Evolutionary conservation across 2,329 filamentous ascomycete species (phyloP), one percentile per base, ranked within the genome.

Genomic region (Pseudocercospora fuligena): DNA sequence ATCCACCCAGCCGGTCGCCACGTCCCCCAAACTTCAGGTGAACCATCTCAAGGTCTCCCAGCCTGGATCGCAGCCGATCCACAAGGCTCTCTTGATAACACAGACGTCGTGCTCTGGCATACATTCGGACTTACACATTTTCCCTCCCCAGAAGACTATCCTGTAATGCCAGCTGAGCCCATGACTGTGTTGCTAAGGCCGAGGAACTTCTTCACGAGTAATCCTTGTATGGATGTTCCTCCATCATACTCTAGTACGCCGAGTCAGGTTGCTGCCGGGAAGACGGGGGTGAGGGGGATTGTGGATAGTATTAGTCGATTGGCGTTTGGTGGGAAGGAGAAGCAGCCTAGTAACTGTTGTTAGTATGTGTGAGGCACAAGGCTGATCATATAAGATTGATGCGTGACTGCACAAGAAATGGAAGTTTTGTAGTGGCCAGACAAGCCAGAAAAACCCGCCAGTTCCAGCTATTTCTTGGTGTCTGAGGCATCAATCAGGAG

Each of bases 91-190:
- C 89, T 97, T 71, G 91, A 91, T 63, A 91, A 97, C 82, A 92
- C 89, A 0, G 92, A 97, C 77, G 82, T 97, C 31, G 93, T 97
- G 1, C 86, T 97, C 16, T 97, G 93, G 93, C 93, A 97, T 81
- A 97, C 93, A 0, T 97, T 97, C 75, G 94, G 94, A 40, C 84
- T 97, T 40, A 94, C 91, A 0, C 94, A 97, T 78, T 94, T 97
- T 83, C 93, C 94, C 0, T 83, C 91, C 0, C 93, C 93, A 0
- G 94, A 97, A 77, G 94, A 97, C 79, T 97, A 92, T 82, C 94
- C 94, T 31, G 85, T 97, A 73, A 97, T 97, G 93, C 73, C 74
- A 5, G 75, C 75, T 16, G 76, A 84, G 82, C 91, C 92, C 0
- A 94, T 97, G 86, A 92, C 88, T 1, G 82, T 97, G 29, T 43